A percentile compares a stretch with the other conserved stretches of the same genome.
phyloP scores from a whole-genome alignment of 495 filamentous ascomycete genomes.

The Neurospora sp. region DNA sequence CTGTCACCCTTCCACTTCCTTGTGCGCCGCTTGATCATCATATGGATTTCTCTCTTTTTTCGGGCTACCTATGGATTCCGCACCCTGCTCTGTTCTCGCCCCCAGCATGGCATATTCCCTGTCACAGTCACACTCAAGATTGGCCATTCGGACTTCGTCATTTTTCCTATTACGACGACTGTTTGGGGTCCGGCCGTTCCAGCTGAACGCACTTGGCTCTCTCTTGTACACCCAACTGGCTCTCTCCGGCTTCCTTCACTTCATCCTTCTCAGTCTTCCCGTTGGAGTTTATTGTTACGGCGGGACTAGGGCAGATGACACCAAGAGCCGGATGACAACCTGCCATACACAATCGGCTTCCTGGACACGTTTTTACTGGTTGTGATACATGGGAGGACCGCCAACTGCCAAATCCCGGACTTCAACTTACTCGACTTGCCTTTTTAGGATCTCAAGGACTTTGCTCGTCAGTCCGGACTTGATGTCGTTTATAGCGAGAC shows the following conservation, averaged over 20 bases:
- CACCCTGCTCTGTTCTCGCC: neutral
- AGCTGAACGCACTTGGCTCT: neutral
- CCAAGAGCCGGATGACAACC: conserved; percentile 4
- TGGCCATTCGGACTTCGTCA: neutral
- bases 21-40: conserved; percentile 31
- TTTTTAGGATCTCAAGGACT: conserved; percentile 98
- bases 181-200: neutral
- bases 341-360: conserved; percentile 21
- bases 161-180: neutral
- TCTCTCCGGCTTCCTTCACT: neutral
- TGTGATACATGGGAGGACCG: conserved; percentile 27
- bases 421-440: conserved; percentile 46
- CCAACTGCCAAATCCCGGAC: conserved; percentile 29
- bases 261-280: conserved; percentile 5
- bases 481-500: conserved; percentile 99
- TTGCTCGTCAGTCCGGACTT: conserved; percentile 89
- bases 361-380: conserved; percentile 34
- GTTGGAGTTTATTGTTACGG: conserved; percentile 18
- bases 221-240: neutral
- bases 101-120: neutral
- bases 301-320: neutral
- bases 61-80: neutral
- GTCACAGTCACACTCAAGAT: neutral
- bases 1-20: conserved; percentile 61
- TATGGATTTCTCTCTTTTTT: conserved; percentile 19